A percentile compares a stretch with the other conserved stretches of the same genome.
These are phyloP conservation scores for Fusarium secorum DNA, from an alignment of 2,329 filamentous ascomycete genomes.

Conservation along the genomic window DNA sequence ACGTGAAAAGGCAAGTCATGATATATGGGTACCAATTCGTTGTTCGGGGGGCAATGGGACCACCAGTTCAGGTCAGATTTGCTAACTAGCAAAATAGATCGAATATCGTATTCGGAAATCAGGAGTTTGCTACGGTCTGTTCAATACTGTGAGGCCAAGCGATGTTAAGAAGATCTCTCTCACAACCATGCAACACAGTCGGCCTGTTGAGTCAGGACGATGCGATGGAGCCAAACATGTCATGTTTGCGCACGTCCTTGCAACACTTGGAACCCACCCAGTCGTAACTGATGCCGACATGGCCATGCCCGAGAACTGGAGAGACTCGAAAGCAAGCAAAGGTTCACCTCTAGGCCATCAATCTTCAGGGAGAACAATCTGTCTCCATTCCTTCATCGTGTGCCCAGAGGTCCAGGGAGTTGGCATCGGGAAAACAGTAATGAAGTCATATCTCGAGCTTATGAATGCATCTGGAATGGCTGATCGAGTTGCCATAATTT, in stretches of 20 bases:
- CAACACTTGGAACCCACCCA: slow-evolving; percentile 71
- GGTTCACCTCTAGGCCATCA: slow-evolving; percentile 70
- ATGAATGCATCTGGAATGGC: slow-evolving; percentile 75
- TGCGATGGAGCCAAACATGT: slow-evolving; percentile 53
- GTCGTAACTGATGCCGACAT: slow-evolving; percentile 80
- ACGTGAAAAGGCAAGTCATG: slow-evolving; percentile 59
- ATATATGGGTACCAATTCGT: background rate
- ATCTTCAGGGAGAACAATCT: slow-evolving; percentile 76
- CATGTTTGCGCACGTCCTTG: slow-evolving; percentile 79
- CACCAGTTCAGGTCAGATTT: background rate
- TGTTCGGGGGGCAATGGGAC: background rate
- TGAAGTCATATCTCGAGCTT: slow-evolving; percentile 80
- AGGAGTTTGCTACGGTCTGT: slow-evolving; percentile 77
- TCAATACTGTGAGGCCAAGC: slow-evolving; percentile 67
- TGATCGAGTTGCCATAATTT: slow-evolving; percentile 77
- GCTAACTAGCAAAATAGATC: slow-evolving; percentile 34
- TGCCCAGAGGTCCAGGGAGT: slow-evolving; percentile 76
- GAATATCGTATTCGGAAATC: slow-evolving; percentile 46
- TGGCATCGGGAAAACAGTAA: slow-evolving; percentile 75
- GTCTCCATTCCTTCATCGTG: slow-evolving; percentile 83
- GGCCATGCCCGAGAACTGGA: slow-evolving; percentile 75
- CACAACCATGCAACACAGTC: slow-evolving; percentile 58
- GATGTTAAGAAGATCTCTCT: slow-evolving; percentile 57
- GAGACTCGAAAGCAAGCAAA: slow-evolving; percentile 52
- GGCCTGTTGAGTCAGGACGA: slow-evolving; percentile 63